phyloP scores from a whole-genome alignment of 2,329 filamentous ascomycete species.

The Blastomyces emzantsi region DNA sequence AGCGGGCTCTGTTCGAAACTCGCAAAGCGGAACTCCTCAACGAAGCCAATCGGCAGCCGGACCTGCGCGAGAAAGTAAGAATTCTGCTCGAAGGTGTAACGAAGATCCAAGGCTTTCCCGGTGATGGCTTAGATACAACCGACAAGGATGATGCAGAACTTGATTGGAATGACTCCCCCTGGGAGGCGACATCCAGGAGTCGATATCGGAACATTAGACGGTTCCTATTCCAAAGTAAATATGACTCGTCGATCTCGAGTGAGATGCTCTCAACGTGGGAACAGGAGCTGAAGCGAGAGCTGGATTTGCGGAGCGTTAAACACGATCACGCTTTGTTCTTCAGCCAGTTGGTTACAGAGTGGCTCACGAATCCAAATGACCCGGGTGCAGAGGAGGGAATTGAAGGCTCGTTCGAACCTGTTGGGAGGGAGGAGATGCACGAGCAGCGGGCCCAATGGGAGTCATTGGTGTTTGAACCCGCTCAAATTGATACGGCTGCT shows the following conservation, averaged over 20 bases:
- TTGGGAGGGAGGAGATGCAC: constrained; percentile 47
- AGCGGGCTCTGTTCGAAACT: constrained; percentile 42
- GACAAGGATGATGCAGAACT: constrained; percentile 20
- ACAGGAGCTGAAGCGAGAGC: constrained; percentile 37
- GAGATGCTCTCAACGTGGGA: constrained; percentile 42
- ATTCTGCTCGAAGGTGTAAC: constrained; percentile 32
- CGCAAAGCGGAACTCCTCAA: constrained; percentile 38
- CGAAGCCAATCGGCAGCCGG: constrained; percentile 23
- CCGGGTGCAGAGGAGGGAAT: constrained; percentile 19
- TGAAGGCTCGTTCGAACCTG: constrained; percentile 37
- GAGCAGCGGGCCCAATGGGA: constrained; percentile 49
- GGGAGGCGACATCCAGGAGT: constrained; percentile 18
- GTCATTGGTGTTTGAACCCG: constrained; percentile 44
- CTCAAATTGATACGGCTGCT: constrained; percentile 37
- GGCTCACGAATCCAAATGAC: constrained; percentile 36
- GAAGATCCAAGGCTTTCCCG: constrained; percentile 29
- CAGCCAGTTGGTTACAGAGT: constrained; percentile 47
- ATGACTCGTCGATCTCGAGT: constrained; percentile 46
- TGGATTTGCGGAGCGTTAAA: constrained; percentile 45
- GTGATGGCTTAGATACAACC: constrained; percentile 26
- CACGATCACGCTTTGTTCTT: constrained; percentile 51
- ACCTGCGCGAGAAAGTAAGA: constrained; percentile 26
- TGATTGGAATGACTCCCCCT: constrained; percentile 23
- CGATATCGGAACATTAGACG: constrained; percentile 40
- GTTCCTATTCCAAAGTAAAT: constrained; percentile 45